Evolutionary conservation across 192 early-diverging fungal species (phyloP).

Genomic region (Coemansia sp.): DNA sequence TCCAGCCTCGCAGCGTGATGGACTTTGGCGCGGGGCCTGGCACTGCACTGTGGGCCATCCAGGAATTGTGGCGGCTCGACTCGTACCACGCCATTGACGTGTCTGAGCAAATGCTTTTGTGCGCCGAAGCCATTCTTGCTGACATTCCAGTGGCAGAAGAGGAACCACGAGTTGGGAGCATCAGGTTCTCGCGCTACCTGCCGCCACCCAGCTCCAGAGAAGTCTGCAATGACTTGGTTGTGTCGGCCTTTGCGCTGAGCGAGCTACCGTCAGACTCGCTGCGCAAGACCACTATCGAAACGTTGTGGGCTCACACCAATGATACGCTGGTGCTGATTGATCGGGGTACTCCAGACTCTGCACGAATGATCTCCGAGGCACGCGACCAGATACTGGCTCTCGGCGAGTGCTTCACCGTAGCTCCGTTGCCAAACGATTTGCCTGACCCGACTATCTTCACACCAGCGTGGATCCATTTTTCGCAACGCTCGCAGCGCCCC

Average conservation of each 20-base stretch:
- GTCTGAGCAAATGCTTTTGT: conserved; percentile 71
- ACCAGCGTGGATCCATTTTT: conserved; percentile 75
- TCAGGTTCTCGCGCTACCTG: conserved; percentile 63
- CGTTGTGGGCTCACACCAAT: conserved; percentile 74
- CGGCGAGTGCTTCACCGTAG: conserved; percentile 63
- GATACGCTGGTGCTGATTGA: conserved; percentile 82
- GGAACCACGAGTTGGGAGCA: conserved; percentile 1
- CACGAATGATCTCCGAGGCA: conserved; percentile 63
- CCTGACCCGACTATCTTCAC: conserved; percentile 66
- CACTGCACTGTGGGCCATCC: conserved; percentile 75
- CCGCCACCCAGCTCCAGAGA: conserved; percentile 36
- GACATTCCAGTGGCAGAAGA: neutral
- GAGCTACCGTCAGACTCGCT: conserved; percentile 68
- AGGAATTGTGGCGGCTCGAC: conserved; percentile 57
- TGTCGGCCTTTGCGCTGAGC: conserved; percentile 68
- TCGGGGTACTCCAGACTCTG: conserved; percentile 72
- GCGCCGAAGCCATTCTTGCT: conserved; percentile 57
- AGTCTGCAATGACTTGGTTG: conserved; percentile 62
- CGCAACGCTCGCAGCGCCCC: conserved; percentile 70
- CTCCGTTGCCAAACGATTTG: conserved; percentile 76
- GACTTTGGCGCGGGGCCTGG: conserved; percentile 87
- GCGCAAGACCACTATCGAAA: conserved; percentile 62
- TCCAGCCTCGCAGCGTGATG: conserved; percentile 58
- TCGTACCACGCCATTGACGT: conserved; percentile 67
- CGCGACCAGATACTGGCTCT: conserved; percentile 59